Conservation (phyloP, 2,329 filamentous ascomycete genomes). For the Aspergillus fumigatiaffinis region DNA sequence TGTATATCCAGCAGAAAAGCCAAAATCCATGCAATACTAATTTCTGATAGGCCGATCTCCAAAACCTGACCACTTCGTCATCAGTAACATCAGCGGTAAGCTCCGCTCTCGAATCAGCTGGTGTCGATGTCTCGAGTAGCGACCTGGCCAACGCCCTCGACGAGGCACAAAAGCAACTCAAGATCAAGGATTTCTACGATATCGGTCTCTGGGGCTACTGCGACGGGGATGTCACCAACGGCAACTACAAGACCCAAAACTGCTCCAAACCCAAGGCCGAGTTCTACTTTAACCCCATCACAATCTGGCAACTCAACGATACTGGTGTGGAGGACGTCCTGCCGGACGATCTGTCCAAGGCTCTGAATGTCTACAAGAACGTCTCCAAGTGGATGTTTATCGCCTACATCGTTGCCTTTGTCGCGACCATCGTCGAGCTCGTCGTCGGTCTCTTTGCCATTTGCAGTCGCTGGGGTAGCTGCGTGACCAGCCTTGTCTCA, state of each 20-base stretch:
- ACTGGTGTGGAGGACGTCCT: constrained; percentile 58
- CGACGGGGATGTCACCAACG: constrained; percentile 54
- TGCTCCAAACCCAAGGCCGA: constrained; percentile 70
- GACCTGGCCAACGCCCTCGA: constrained; percentile 36
- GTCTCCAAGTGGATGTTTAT: constrained; percentile 80
- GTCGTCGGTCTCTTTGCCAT: constrained; percentile 76
- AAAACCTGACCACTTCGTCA: constrained; percentile 54
- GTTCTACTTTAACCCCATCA: constrained; percentile 72
- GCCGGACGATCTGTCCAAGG: constrained; percentile 62
- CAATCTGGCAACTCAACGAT: constrained; percentile 60
- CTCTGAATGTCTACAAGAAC: constrained; percentile 68
- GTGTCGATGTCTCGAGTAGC: constrained; percentile 34
- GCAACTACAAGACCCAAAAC: constrained; percentile 48
- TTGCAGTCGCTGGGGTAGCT: constrained; percentile 76
- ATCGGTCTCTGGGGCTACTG: constrained; percentile 88
- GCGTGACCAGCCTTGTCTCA: constrained; percentile 75
- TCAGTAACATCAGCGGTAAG: constrained; percentile 27
- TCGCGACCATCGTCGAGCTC: constrained; percentile 67
- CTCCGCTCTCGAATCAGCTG: constrained; percentile 30
- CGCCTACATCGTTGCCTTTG: constrained; percentile 70
- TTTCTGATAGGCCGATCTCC: constrained; percentile 51
- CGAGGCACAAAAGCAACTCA: constrained; percentile 43
- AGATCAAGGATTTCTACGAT: constrained; percentile 72
- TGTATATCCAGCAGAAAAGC: constrained; percentile 11
- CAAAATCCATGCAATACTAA: constrained; percentile 4